Percentiles rank a stretch among this genome's conserved stretches.
These are phyloP conservation scores for Hemileccinum impolitum DNA, from an alignment of 768 basidiomycete species.

Conservation along the genomic window DNA sequence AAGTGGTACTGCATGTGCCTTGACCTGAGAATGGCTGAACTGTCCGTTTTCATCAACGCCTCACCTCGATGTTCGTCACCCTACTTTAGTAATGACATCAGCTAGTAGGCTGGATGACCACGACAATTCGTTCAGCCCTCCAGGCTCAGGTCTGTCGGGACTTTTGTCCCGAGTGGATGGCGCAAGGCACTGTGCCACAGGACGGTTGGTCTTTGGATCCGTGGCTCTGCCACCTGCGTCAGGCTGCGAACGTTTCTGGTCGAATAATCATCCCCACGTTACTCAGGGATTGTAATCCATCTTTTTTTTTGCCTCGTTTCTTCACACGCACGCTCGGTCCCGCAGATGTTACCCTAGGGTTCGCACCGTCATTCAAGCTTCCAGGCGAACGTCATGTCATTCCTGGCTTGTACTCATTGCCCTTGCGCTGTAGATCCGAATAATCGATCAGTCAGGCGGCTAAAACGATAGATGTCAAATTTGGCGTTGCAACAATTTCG, in stretches of 20 bases:
- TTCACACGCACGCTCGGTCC: constrained; percentile 1
- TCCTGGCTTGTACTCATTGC: background rate
- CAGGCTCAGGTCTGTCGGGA: background rate
- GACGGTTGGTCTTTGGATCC: too few relatives aligned
- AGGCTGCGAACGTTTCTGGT: background rate
- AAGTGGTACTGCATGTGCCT: background rate
- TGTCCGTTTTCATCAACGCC: too few relatives aligned
- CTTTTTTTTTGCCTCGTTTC: background rate
- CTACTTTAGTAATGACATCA: too few relatives aligned
- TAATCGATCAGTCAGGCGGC: too few relatives aligned
- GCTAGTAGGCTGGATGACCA: background rate
- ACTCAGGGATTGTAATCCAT: background rate
- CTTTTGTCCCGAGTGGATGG: background rate
- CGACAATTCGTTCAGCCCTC: background rate
- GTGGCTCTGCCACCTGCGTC: too few relatives aligned
- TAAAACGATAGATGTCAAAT: too few relatives aligned
- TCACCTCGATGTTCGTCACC: too few relatives aligned
- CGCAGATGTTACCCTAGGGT: background rate
- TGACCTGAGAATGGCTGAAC: too few relatives aligned
- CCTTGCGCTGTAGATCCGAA: background rate
- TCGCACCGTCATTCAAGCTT: background rate
- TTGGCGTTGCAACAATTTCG: too few relatives aligned
- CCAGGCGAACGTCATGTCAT: background rate
- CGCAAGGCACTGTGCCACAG: background rate
- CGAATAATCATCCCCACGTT: background rate